Evolutionary conservation across 2,329 filamentous ascomycete species (phyloP), one percentile per base, ranked within the genome.

Genomic region (Xylaria sp.): DNA sequence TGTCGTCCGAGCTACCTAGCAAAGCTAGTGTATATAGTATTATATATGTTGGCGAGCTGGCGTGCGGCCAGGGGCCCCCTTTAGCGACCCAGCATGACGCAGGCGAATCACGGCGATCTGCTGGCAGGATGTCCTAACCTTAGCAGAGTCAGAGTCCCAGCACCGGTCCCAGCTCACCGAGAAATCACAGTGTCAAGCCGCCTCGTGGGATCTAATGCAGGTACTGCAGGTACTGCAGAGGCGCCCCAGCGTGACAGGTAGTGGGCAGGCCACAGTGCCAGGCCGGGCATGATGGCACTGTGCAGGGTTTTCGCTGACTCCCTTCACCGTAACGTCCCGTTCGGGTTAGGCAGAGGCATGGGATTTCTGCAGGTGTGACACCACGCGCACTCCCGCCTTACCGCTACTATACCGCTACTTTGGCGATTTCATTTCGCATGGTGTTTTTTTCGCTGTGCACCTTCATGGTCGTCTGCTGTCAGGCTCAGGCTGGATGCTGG

Each of bases 191-290:
- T 76, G 75, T 69, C 62, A 66, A 72, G 69, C 71, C 67, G 72
- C 70, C 67, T 74, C 71, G 72, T 72, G 68, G 70, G 64, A 71
- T 71, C 75, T 77, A 77, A 77, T 76, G 75, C 75, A 77, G 75
- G 75, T 76, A 77, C 75, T 76, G 75, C 75, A 77, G 75, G 75
- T 76, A 77, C 75, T 77, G 28, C 70, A 71, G 52, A 64, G 60
- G 28, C 28, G 28, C 28, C 28, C 28, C 28, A 43, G 39, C 13
- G 39, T 43, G 39, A 13, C 39, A 43, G 39, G 39, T 18, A 15
- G 13, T 15, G 4, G 58, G 5, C 64, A 46, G 58, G 64, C 57
- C 68, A 71, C 62, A 63, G 71, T 71, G 54, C n/a, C 33, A 36
- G 60, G 20, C 15, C 49, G 20, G 20, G 36, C 46, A 2, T 4